These are phyloP conservation scores for Kwoniella heveanensis DNA, from an alignment of 768 basidiomycete genomes.

Conservation along the genomic window DNA sequence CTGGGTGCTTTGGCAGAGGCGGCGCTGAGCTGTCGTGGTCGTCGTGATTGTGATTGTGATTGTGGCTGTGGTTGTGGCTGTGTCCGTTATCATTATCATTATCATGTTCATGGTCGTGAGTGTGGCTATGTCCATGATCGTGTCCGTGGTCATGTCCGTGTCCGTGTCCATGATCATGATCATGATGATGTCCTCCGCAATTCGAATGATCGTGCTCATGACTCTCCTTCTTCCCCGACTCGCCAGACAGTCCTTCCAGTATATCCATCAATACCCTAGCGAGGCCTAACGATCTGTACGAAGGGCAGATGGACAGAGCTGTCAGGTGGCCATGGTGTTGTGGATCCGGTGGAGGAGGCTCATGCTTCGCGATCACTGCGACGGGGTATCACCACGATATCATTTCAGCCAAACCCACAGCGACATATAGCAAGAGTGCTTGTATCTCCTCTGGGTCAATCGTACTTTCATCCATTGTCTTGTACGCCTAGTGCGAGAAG, in stretches of 20 bases:
- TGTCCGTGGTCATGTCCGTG: constrained; percentile 1
- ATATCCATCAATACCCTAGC: constrained; percentile 82
- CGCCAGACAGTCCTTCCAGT: constrained; percentile 76
- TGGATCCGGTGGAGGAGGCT: constrained; percentile 46
- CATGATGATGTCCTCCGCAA: constrained; percentile 5
- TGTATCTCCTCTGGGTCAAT: neutral
- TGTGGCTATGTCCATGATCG: constrained; percentile 5
- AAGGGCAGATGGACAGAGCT: constrained; percentile 89
- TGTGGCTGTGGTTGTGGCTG: neutral
- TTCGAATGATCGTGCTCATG: constrained; percentile 8
- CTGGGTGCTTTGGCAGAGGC: constrained; percentile 8
- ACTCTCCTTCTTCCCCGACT: constrained; percentile 11
- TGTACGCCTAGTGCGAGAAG: too few relatives aligned
- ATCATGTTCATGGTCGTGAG: neutral
- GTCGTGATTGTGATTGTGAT: neutral
- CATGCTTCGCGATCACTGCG: constrained; percentile 94
- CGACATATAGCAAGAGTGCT: too few relatives aligned
- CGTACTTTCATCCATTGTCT: too few relatives aligned
- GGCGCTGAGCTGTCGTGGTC: neutral
- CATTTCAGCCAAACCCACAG: too few relatives aligned
- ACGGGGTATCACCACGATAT: too few relatives aligned
- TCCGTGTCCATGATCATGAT: neutral
- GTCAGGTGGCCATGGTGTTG: constrained; percentile 77
- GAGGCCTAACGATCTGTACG: constrained; percentile 83
- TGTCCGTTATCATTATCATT: constrained; percentile 3